Conservation (phyloP, 1,284 basidiomycete species). For the Jaminaea rosea region DNA sequence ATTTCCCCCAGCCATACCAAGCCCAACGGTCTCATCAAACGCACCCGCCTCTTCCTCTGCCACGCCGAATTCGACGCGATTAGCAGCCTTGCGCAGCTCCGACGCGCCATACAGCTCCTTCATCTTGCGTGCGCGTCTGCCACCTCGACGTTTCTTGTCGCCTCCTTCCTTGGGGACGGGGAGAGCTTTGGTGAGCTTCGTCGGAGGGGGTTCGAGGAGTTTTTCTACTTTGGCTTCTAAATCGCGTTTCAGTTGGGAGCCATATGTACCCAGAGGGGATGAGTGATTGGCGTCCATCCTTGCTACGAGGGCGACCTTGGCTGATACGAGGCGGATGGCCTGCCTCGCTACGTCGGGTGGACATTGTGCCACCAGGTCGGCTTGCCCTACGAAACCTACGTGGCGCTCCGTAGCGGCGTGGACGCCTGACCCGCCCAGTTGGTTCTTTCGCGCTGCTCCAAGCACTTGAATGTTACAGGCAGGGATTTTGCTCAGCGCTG, state of each 20-base stretch:
- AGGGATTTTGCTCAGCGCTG: slow-evolving; percentile 84
- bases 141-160: slow-evolving; percentile 71
- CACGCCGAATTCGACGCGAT: slow-evolving; percentile 91
- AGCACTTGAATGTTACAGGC: slow-evolving; percentile 91
- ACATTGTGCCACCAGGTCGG: slow-evolving; percentile 71
- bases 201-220: slow-evolving; percentile 83
- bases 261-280: slow-evolving; percentile 70
- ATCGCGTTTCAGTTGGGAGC: slow-evolving; percentile 68
- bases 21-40: slow-evolving; percentile 88
- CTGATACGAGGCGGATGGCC: slow-evolving; percentile 82
- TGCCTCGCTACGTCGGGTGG: slow-evolving; percentile 86
- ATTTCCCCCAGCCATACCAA: slow-evolving; percentile 71
- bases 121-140: slow-evolving; percentile 85
- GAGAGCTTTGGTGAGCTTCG: slow-evolving; percentile 85
- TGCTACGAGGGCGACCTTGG: slow-evolving; percentile 81
- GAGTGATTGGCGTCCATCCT: slow-evolving; percentile 77
- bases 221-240: slow-evolving; percentile 85
- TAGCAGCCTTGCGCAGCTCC: slow-evolving; percentile 90
- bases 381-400: slow-evolving; percentile 93
- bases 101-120: slow-evolving; percentile 96
- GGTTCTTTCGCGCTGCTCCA: slow-evolving; percentile 81
- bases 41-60: slow-evolving; percentile 91
- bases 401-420: slow-evolving; percentile 61
- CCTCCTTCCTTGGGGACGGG: slow-evolving; percentile 93
- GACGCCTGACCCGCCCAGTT: slow-evolving; percentile 70